Conservation (phyloP, 208 protist genomes). For the Porcisia hertigi region DNA sequence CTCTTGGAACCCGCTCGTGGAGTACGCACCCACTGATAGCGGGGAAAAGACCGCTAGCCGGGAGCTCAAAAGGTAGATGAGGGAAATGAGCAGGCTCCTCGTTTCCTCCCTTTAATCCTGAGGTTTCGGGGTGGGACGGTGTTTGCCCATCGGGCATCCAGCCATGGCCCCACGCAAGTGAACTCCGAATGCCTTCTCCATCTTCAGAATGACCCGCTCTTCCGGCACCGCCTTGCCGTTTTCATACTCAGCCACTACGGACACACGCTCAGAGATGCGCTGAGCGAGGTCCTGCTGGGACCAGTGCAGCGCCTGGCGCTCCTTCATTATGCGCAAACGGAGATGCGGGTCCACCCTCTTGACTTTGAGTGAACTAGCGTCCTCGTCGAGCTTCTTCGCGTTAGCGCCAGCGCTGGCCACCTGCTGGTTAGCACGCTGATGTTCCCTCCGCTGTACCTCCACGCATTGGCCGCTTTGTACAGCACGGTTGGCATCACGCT, state of each 20-base stretch:
- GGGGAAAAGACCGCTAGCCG: background rate
- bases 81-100: background rate
- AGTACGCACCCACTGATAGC: background rate
- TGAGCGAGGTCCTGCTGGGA: slow-evolving; percentile 88
- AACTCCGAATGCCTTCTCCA: slow-evolving; percentile 93
- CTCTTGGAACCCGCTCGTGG: background rate
- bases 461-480: slow-evolving; percentile 72
- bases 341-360: slow-evolving; percentile 85
- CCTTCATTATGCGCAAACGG: slow-evolving; percentile 78
- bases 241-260: slow-evolving; percentile 93
- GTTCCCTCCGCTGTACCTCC: slow-evolving; percentile 67
- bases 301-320: slow-evolving; percentile 84
- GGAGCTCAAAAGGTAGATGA: background rate
- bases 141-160: slow-evolving; percentile 73
- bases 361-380: slow-evolving; percentile 81
- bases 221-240: slow-evolving; percentile 93
- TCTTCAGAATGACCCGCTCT: slow-evolving; percentile 90
- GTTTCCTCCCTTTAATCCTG: slow-evolving; percentile 33
- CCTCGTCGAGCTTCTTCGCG: slow-evolving; percentile 89
- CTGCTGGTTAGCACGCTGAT: slow-evolving; percentile 76
- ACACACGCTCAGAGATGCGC: slow-evolving; percentile 80
- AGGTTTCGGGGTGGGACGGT: slow-evolving; percentile 58
- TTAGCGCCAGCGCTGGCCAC: slow-evolving; percentile 61
- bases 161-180: slow-evolving; percentile 92
- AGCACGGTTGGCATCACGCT: slow-evolving; percentile 76